Conservation (phyloP, 305 asterid genomes). For the Andrographis paniculata region DNA sequence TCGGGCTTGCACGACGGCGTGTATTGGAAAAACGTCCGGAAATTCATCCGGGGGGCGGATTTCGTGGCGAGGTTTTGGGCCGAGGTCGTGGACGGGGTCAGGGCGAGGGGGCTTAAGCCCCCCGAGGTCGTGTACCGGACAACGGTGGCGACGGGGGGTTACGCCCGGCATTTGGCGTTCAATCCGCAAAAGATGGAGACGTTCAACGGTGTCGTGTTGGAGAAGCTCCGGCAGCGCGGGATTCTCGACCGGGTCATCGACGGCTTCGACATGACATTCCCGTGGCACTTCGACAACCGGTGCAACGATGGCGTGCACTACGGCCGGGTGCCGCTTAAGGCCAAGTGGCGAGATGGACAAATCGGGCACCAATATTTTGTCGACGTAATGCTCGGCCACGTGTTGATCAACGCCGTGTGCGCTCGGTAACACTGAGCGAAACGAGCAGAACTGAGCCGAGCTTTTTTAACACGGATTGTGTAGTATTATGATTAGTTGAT, state of each 20-base stretch:
- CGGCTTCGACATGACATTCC: slow-evolving; percentile 81
- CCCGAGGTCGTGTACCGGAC: slow-evolving; percentile 80
- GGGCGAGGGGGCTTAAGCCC: slow-evolving; percentile 29
- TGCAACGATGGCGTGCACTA: slow-evolving; percentile 94
- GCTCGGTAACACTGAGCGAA: no score
- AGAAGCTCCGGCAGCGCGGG: slow-evolving; percentile 53
- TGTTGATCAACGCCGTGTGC: slow-evolving; percentile 58
- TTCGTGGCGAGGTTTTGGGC: slow-evolving; percentile 72
- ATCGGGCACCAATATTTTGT: slow-evolving; percentile 91
- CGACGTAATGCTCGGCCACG: slow-evolving; percentile 85
- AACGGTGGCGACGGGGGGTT: slow-evolving; percentile 75
- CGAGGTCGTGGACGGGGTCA: slow-evolving; percentile 42
- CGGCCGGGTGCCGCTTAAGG: slow-evolving; percentile 80
- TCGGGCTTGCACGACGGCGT: slow-evolving; percentile 90
- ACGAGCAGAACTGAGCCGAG: no score
- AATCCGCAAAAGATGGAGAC: slow-evolving; percentile 93
- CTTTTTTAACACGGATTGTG: no score
- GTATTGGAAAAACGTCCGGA: slow-evolving; percentile 51
- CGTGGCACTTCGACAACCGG: slow-evolving; percentile 90
- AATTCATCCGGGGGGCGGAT: slow-evolving; percentile 64
- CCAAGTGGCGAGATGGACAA: slow-evolving; percentile 73
- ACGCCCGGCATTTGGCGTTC: slow-evolving; percentile 57
- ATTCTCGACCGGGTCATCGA: slow-evolving; percentile 50
- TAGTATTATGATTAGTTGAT: no score
- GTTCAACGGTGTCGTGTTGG: slow-evolving; percentile 84